Evolutionary conservation across 306 rosid genomes (phyloP), one percentile per base, ranked within the genome.

Genomic region (Fagus crenata): DNA sequence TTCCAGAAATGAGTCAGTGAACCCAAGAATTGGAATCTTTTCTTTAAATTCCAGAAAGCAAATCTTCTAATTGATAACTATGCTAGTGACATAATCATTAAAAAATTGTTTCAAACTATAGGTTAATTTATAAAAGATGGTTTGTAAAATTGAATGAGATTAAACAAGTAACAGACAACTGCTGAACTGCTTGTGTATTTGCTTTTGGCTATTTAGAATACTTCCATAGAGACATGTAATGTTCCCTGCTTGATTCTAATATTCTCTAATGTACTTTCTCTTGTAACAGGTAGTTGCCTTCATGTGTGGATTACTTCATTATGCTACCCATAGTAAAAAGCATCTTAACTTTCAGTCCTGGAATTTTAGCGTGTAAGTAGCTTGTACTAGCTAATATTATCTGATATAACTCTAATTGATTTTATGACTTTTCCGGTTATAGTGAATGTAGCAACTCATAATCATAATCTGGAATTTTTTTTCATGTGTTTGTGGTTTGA

Each of bases 331-430:
- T 76, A 88, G 82, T 74, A 87, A 83, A 83, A 88, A 78, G 85
- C 89, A 56, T 77, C 61, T 93, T 40, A 87, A 77, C 90, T 80
- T 90, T 85, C 91, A 80, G 36, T 82, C 97, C 87, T 95, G 97
- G 97, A 89, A 73, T 89, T 89, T 95, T 89, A 95, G 97, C 80
- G 74, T 89, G 99, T 95, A 80, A 95, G 97, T 80, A 36, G 32
- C 56, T 36, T 51, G 43, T 69, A 35, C 15, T 37, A 11, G 53
- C 54, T 70, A 64, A 49, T 39, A 12, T 53, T 37, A 7, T 46
- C 54, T 70, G 68, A 49, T 39, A 12, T 53, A 14, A 11, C 54
- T 65, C 56, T 67, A 67, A n/a, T 59, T 69, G 49, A 6, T 42
- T 18, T 13, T 68, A 18, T 76, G 55, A 55, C 31, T 39, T 7